phyloP scores from a whole-genome alignment of 768 basidiomycete species.

The Calocybe gangraenosa region DNA sequence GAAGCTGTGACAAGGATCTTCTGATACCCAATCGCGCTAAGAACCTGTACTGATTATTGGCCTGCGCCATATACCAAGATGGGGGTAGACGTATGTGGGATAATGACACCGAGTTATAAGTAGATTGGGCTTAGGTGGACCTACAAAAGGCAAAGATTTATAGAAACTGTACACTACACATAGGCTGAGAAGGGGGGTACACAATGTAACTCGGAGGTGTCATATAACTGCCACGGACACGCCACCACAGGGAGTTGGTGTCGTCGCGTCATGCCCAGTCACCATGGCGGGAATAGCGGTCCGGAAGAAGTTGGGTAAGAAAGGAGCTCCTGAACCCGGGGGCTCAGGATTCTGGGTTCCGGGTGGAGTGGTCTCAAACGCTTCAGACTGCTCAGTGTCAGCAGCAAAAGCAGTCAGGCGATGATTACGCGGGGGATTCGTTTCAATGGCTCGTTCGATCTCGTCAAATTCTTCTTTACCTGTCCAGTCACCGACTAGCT shows the following conservation, averaged over 20 bases:
- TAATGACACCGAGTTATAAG: conserved; percentile 42
- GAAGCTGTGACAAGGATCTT: conserved; percentile 35
- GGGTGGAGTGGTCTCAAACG: conserved; percentile 37
- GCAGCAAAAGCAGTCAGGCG: conserved; percentile 23
- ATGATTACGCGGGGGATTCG: conserved; percentile 33
- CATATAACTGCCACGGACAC: conserved; percentile 1
- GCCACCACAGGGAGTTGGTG: conserved; percentile 36
- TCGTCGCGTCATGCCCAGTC: conserved; percentile 39
- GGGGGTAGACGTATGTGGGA: conserved; percentile 30
- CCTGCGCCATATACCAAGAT: conserved; percentile 42
- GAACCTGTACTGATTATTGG: conserved; percentile 31
- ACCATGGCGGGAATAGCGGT: conserved; percentile 33
- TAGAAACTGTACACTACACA: not conserved
- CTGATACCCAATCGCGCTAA: conserved; percentile 33
- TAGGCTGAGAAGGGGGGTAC: not conserved
- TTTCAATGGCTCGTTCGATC: conserved; percentile 49
- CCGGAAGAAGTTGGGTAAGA: conserved; percentile 36
- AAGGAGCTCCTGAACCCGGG: conserved; percentile 47
- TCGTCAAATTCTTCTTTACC: conserved; percentile 60
- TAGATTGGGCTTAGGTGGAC: not conserved
- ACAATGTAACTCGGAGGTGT: not conserved
- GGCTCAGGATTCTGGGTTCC: conserved; percentile 57
- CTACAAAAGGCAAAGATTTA: not conserved
- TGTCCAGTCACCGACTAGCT: conserved; percentile 48
- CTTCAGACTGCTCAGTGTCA: conserved; percentile 15